Conservation (phyloP, 148 eudicot species). For the Hydrangea macrophylla region DNA sequence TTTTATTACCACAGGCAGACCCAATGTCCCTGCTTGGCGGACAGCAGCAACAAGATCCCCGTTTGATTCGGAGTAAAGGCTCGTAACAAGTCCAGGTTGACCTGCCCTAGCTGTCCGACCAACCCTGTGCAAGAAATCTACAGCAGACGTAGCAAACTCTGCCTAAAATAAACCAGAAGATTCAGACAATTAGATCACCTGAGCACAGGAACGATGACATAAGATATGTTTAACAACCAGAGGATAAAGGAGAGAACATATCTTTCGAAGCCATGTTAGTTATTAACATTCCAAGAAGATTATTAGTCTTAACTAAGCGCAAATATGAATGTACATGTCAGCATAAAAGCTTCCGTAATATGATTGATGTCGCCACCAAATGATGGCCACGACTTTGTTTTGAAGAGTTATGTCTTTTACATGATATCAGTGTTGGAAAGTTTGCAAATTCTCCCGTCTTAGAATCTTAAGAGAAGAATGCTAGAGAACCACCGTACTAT, state of each 20-base stretch:
- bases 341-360: too few species aligned
- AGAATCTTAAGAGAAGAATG: too few species aligned
- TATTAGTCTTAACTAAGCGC: too few species aligned
- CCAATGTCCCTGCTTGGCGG: slow-evolving; percentile 69
- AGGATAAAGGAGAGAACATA: neutral
- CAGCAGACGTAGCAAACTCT: slow-evolving; percentile 88
- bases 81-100: slow-evolving; percentile 80
- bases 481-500: too few species aligned
- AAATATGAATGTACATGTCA: too few species aligned
- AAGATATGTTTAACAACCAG: neutral
- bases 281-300: too few species aligned
- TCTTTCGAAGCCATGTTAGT: neutral
- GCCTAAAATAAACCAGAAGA: slow-evolving; percentile 48
- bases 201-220: neutral
- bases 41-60: slow-evolving; percentile 84
- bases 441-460: too few species aligned
- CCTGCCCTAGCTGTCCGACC: slow-evolving; percentile 99
- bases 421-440: too few species aligned
- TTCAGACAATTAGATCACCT: slow-evolving; percentile 7
- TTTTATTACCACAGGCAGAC: slow-evolving; percentile 67
- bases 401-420: too few species aligned
- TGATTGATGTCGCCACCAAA: too few species aligned
- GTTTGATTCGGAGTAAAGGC: slow-evolving; percentile 64
- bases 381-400: too few species aligned
- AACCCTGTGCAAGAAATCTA: slow-evolving; percentile 95